phyloP scores from a whole-genome alignment of 768 basidiomycete species.

The Termitomyces sp. region DNA sequence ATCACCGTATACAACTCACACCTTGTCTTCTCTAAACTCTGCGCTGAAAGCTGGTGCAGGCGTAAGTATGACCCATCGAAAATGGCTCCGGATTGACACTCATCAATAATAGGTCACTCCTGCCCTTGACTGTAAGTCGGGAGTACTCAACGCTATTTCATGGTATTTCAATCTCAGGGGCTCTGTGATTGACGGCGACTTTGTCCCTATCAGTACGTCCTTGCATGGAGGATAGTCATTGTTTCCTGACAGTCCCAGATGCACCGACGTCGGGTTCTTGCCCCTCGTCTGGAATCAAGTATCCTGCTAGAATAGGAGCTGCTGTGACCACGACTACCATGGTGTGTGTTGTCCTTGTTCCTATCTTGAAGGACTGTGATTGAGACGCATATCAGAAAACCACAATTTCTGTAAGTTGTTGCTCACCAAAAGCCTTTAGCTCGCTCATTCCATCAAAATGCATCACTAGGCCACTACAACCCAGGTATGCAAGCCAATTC shows the following conservation, averaged over 20 bases:
- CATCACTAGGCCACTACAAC: slow-evolving; percentile 8
- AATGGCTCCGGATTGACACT: slow-evolving; percentile 29
- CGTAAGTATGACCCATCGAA: slow-evolving; percentile 21
- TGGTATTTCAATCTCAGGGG: slow-evolving; percentile 66
- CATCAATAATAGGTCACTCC: slow-evolving; percentile 33
- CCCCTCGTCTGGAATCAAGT: slow-evolving; percentile 45
- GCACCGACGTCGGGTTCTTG: slow-evolving; percentile 46
- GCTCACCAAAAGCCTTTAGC: not conserved
- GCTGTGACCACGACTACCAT: not conserved
- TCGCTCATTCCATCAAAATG: not conserved
- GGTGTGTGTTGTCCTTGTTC: slow-evolving; percentile 16
- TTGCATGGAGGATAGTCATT: not conserved
- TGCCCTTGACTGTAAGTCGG: slow-evolving; percentile 25
- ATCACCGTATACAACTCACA: slow-evolving; percentile 48
- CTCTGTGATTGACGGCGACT: slow-evolving; percentile 60
- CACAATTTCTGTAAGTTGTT: slow-evolving; percentile 12
- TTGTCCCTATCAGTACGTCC: slow-evolving; percentile 50
- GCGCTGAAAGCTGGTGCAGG: slow-evolving; percentile 53
- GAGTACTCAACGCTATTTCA: slow-evolving; percentile 32
- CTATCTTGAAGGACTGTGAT: not conserved
- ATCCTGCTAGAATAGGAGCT: slow-evolving; percentile 46
- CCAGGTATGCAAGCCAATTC: slow-evolving; percentile 4
- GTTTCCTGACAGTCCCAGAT: slow-evolving; percentile 28
- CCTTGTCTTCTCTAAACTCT: slow-evolving; percentile 42
- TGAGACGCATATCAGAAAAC: slow-evolving; percentile 3